Conservation (phyloP, 306 rosid species). For the Medicago truncatula region MtrunA17r5.0-ANR NC_053045.1:56807501-56808000, state of each 20-base stretch:
- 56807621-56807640: constrained; percentile 35
- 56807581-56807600: constrained; percentile 59
- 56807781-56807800: constrained; percentile 22
- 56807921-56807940: constrained; percentile 25
- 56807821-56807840: constrained; percentile 26
- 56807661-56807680: constrained; percentile 5
- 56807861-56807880: constrained; percentile 34
- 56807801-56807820: constrained; percentile 27
- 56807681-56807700: constrained; percentile 51
- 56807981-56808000: constrained; percentile 16
- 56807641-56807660: background rate
- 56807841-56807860: constrained; percentile 30
- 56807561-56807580: constrained; percentile 87
- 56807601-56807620: constrained; percentile 8
- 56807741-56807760: constrained; percentile 97
- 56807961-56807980: background rate
- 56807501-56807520: constrained; percentile 80
- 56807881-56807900: constrained; percentile 35
- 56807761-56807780: constrained; percentile 87
- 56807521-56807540: constrained; percentile 92
- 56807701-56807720: constrained; percentile 99
- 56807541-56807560: constrained; percentile 97
- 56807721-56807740: constrained; percentile 95
- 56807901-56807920: constrained; percentile 26
- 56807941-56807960: constrained; percentile 21